Conservation (phyloP, 1,284 basidiomycete species). For the Xerocomus cyaneibrunnescens region DNA sequence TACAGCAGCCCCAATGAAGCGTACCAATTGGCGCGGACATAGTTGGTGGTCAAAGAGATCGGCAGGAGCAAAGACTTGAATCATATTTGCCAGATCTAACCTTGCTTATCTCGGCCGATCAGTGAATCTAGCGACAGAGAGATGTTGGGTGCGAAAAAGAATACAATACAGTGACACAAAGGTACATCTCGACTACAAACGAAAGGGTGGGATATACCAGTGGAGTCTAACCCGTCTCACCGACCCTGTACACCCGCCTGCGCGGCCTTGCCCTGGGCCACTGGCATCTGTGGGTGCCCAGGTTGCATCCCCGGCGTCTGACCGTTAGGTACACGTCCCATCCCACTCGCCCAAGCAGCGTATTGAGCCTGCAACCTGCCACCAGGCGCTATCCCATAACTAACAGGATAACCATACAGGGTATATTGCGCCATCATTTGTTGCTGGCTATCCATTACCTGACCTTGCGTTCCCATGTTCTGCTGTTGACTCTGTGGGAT, state of each 20-base stretch:
- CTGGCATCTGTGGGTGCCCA: conserved; percentile 35
- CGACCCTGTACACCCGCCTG: conserved; percentile 41
- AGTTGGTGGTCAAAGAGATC: conserved; percentile 23
- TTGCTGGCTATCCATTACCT: conserved; percentile 28
- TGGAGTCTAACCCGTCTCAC: conserved; percentile 16
- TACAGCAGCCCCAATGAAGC: conserved; percentile 1
- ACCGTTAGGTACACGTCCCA: conserved; percentile 33
- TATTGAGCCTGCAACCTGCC: conserved; percentile 25
- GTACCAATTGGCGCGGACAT: conserved; percentile 32
- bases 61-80: background rate
- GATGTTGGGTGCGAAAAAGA: background rate
- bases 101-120: conserved; percentile 26
- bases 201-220: conserved; percentile 1
- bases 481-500: conserved; percentile 26
- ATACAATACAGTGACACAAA: conserved; percentile 15
- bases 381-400: conserved; percentile 32
- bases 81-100: background rate
- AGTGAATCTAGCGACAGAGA: conserved; percentile 9
- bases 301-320: conserved; percentile 33
- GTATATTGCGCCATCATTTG: conserved; percentile 35
- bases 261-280: conserved; percentile 36
- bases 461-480: conserved; percentile 21
- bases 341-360: conserved; percentile 29
- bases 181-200: conserved; percentile 11
- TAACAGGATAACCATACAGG: conserved; percentile 32